Evolutionary conservation across 176 grass and related monocot species (phyloP).

Genomic region (Lolium perenne): DNA sequence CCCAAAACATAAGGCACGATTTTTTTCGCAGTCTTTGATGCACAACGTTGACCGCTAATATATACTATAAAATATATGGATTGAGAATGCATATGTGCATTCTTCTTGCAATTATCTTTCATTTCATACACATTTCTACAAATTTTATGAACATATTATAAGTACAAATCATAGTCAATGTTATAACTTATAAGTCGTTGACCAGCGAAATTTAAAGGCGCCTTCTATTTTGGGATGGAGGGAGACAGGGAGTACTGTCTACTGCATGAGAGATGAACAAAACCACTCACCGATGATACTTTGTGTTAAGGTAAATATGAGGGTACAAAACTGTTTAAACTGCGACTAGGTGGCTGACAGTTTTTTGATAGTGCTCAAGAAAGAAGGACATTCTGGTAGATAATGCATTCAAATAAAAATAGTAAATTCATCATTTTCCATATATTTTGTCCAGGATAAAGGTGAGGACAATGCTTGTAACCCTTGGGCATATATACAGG

Average conservation of each 20-base stretch:
- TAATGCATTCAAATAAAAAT: constrained; percentile 5
- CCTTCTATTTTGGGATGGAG: no score
- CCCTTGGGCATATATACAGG: background rate
- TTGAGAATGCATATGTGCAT: no score
- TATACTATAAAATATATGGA: no score
- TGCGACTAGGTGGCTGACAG: background rate
- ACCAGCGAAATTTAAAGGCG: no score
- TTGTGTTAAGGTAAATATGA: constrained; percentile 17
- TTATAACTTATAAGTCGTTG: no score
- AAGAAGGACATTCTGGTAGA: constrained; percentile 5
- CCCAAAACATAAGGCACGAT: no score
- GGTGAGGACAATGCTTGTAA: background rate
- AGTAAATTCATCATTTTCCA: background rate
- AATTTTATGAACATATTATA: no score
- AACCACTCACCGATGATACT: background rate
- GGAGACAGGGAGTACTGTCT: background rate
- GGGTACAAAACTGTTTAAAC: background rate
- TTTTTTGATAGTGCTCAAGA: background rate
- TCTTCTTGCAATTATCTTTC: no score
- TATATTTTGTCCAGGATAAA: background rate
- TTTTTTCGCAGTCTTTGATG: no score
- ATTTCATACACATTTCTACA: no score
- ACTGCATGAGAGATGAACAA: background rate
- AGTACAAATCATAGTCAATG: no score
- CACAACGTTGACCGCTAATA: no score